Conservation (phyloP, 441 rosid genomes). For the Adansonia gregorii region DNA sequence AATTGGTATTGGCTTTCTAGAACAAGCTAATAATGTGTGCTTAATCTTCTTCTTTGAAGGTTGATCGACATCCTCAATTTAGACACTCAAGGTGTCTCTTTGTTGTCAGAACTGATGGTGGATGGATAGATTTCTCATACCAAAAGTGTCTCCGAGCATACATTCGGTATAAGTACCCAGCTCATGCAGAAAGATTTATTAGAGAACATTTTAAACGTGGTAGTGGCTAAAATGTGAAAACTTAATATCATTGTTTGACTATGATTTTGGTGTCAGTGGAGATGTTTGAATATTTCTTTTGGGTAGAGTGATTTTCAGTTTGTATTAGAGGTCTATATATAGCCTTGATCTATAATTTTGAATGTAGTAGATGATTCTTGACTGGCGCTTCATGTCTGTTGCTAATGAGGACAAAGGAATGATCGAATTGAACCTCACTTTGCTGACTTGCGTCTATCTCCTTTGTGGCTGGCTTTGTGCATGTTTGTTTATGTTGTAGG, state of each 20-base stretch:
- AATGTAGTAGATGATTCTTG: slow-evolving; percentile 42
- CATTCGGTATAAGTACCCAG: slow-evolving; percentile 64
- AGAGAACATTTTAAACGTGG: slow-evolving; percentile 21
- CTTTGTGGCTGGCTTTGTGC: slow-evolving; percentile 21
- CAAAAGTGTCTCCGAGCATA: slow-evolving; percentile 82
- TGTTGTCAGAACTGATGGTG: slow-evolving; percentile 82
- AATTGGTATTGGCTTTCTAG: slow-evolving; percentile 19
- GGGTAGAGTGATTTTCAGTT: neutral
- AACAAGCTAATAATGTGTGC: slow-evolving; percentile 24
- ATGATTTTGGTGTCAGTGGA: neutral
- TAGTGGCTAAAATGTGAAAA: slow-evolving; percentile 17
- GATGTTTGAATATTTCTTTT: neutral
- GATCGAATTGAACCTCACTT: slow-evolving; percentile 37
- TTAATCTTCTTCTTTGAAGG: slow-evolving; percentile 44
- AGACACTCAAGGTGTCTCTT: slow-evolving; percentile 75
- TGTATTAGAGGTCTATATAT: slow-evolving; percentile 1
- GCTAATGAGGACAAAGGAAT: slow-evolving; percentile 32
- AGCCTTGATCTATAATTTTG: slow-evolving; percentile 35
- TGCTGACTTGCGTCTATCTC: slow-evolving; percentile 39
- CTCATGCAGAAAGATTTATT: slow-evolving; percentile 67
- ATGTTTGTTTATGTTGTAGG: slow-evolving; percentile 14
- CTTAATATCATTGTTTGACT: neutral
- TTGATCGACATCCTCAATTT: slow-evolving; percentile 83
- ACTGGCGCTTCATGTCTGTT: slow-evolving; percentile 32
- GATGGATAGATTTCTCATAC: slow-evolving; percentile 88